These are phyloP conservation scores for Fusarium tricinctum DNA, from an alignment of 2,329 filamentous ascomycete species.

Conservation along the genomic window DNA sequence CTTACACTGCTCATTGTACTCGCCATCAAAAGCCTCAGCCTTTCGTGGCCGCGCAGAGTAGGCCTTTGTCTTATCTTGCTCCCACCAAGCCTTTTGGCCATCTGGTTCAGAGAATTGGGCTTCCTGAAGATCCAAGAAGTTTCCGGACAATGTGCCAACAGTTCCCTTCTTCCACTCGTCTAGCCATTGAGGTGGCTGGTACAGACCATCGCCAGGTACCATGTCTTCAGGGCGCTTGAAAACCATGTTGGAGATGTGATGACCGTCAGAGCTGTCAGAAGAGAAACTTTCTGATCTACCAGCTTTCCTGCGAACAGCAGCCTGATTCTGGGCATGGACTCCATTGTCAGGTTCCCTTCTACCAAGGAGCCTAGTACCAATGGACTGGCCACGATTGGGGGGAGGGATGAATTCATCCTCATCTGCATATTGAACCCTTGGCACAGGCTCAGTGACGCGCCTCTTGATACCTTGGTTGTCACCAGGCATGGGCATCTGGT, in stretches of 20 bases:
- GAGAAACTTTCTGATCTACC: slow-evolving; percentile 53
- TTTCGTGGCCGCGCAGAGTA: slow-evolving; percentile 64
- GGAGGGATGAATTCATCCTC: slow-evolving; percentile 50
- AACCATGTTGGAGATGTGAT: slow-evolving; percentile 59
- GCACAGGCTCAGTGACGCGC: slow-evolving; percentile 52
- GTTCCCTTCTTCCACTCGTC: slow-evolving; percentile 81
- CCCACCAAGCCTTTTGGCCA: slow-evolving; percentile 81
- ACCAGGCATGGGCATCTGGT: slow-evolving; percentile 35
- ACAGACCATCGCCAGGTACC: slow-evolving; percentile 67
- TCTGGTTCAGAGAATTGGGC: slow-evolving; percentile 57
- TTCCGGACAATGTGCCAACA: slow-evolving; percentile 70
- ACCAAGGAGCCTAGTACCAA: slow-evolving; percentile 36
- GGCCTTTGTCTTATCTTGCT: slow-evolving; percentile 66
- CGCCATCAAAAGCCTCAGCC: slow-evolving; percentile 75
- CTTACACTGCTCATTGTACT: slow-evolving; percentile 75
- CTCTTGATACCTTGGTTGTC: slow-evolving; percentile 47
- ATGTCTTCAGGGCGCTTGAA: slow-evolving; percentile 60
- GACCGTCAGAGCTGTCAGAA: slow-evolving; percentile 51
- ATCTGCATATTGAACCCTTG: slow-evolving; percentile 46
- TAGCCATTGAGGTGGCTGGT: slow-evolving; percentile 71
- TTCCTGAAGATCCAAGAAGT: slow-evolving; percentile 71
- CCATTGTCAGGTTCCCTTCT: slow-evolving; percentile 17
- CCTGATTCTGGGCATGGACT: slow-evolving; percentile 33
- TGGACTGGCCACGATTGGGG: slow-evolving; percentile 41
- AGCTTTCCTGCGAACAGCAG: slow-evolving; percentile 38